Percentiles rank a stretch among this genome's conserved stretches.
Conservation (phyloP, 1,284 basidiomycete species). For the Apiotrichum akiyoshidainum region DNA sequence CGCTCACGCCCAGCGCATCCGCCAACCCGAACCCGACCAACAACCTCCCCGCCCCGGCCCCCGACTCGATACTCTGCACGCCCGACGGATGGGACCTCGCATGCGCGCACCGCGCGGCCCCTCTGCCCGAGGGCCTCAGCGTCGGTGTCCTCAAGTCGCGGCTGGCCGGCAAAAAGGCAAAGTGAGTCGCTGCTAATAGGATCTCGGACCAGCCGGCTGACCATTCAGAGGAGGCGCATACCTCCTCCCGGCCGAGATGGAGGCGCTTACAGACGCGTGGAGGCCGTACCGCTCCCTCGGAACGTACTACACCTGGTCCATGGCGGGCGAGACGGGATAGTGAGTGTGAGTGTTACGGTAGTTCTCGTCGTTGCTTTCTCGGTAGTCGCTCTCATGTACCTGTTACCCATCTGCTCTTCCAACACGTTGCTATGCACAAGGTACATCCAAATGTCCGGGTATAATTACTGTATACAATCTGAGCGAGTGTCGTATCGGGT, state of each 20-base stretch:
- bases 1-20: conserved; percentile 13
- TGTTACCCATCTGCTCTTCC: too few relatives aligned
- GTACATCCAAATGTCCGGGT: too few relatives aligned
- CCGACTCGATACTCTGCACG: conserved; percentile 10
- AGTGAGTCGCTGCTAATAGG: conserved; percentile 55
- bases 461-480: too few relatives aligned
- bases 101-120: conserved; percentile 29
- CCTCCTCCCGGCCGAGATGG: conserved; percentile 78
- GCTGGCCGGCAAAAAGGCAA: conserved; percentile 73
- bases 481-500: too few relatives aligned
- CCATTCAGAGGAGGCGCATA: conserved; percentile 62
- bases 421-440: too few relatives aligned
- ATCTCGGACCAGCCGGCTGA: conserved; percentile 1
- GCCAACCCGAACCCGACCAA: conserved; percentile 5
- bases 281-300: conserved; percentile 74
- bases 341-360: background rate
- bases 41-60: conserved; percentile 13
- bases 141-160: conserved; percentile 62
- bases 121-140: conserved; percentile 64
- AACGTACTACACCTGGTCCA: conserved; percentile 50
- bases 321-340: conserved; percentile 31
- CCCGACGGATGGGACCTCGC: conserved; percentile 24
- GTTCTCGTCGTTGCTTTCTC: background rate
- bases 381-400: too few relatives aligned
- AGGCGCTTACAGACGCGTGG: conserved; percentile 70